These are phyloP conservation scores for Acanthamoeba culbertsoni DNA, from an alignment of 208 protist species.

Conservation along the genomic window DNA sequence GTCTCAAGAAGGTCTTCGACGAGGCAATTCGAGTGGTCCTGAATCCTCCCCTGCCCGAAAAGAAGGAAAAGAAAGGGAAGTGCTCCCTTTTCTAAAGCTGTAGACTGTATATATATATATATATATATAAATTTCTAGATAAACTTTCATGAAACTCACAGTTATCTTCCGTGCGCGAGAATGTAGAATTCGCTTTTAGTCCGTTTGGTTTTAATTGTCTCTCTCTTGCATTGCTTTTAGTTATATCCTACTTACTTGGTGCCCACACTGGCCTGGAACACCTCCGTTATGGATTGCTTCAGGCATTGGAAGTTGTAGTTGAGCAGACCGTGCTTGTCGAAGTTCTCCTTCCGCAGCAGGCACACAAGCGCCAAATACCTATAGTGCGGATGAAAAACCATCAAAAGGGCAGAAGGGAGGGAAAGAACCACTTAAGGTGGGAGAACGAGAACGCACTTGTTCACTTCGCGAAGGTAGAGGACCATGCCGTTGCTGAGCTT, in stretches of 20 bases:
- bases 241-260: neutral
- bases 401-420: neutral
- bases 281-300: conserved; percentile 78
- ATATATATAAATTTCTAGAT: no score
- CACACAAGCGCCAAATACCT: conserved; percentile 86
- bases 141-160: no score
- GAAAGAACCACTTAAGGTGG: neutral
- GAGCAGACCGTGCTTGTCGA: conserved; percentile 84
- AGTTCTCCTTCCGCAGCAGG: conserved; percentile 80
- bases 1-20: no score
- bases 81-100: no score
- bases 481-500: conserved; percentile 88
- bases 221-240: no score
- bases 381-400: neutral
- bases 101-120: no score
- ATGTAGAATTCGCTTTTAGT: no score
- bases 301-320: conserved; percentile 87
- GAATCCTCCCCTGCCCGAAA: no score
- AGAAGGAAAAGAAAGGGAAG: no score
- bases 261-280: conserved; percentile 70
- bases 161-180: no score
- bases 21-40: no score
- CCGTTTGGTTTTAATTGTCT: no score
- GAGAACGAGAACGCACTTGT: conserved; percentile 61
- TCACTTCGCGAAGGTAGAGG: conserved; percentile 87